A percentile compares a stretch with the other conserved stretches of the same genome.
Conservation (phyloP, 129 eudicot genomes). For the Flaveria linearis region DNA sequence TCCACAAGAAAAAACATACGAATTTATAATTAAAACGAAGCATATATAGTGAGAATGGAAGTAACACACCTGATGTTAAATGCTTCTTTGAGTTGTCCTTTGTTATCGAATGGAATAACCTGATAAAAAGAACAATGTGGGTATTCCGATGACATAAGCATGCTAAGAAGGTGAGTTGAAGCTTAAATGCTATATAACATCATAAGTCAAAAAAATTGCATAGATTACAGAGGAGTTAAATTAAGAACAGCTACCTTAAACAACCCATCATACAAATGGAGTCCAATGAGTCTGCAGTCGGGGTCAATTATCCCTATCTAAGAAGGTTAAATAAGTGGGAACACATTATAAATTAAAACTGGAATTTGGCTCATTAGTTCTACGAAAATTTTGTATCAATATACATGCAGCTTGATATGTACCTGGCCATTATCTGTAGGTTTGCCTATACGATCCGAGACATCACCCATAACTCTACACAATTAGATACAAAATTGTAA, state of each 20-base stretch:
- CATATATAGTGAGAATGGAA: background rate
- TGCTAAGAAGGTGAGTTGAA: constrained; percentile 5
- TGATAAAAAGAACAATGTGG: constrained; percentile 27
- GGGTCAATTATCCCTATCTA: constrained; percentile 98
- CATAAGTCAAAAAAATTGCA: background rate
- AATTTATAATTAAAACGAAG: background rate
- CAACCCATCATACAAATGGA: constrained; percentile 89
- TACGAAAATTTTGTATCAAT: background rate
- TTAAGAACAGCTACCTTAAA: constrained; percentile 60
- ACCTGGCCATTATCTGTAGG: constrained; percentile 99
- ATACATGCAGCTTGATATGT: constrained; percentile 2
- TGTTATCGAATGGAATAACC: constrained; percentile 97
- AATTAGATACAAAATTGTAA: constrained; percentile 17
- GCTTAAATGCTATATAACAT: background rate
- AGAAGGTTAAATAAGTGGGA: constrained; percentile 14
- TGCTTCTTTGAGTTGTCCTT: constrained; percentile 98
- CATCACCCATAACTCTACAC: constrained; percentile 93
- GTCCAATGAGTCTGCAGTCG: constrained; percentile 95
- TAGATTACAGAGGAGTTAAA: background rate
- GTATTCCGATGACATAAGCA: constrained; percentile 16
- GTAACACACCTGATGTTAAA: constrained; percentile 71
- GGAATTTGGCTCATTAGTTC: background rate
- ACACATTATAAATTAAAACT: background rate
- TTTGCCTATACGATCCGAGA: constrained; percentile 94
- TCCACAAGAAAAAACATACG: background rate